Evolutionary conservation across 768 basidiomycete genomes (phyloP), one percentile per base, ranked within the genome.

Genomic region (Mycena filopes): DNA sequence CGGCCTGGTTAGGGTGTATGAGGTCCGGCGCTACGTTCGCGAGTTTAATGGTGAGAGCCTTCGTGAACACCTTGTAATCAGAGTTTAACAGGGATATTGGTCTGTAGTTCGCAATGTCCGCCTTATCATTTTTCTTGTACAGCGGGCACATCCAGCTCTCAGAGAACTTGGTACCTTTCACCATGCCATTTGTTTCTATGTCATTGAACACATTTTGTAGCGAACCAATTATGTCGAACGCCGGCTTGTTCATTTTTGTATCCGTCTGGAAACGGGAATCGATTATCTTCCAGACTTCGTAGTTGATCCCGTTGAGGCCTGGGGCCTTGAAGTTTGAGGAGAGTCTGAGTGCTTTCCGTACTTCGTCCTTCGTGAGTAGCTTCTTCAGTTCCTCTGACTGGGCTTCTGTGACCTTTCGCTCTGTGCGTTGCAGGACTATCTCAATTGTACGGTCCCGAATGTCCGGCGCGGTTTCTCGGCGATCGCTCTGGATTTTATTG

Each of bases 91-190:
- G 65, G 0, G 70, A 74, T 0, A 76, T 77, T 0, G 74, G 75
- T 0, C 70, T 0, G 57, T 77, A 77, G 33, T 71, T 75, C 36
- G 58, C 69, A 5, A 75, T 73, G 12, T 68, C 38, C 0, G 28
- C 49, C 0, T n/a, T 8, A 21, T 74, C 73, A 28, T 72, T 77
- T 38, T 79, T 78, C 42, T 80, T 79, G 46, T 75, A 79, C 0
- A 79, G 18, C 0, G 73, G 74, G 51, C 69, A 60, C 65, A 72
- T 68, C 71, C 71, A 72, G 43, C 78, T 77, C 1, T 61, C 29
- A 0, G 73, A 26, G 41, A 74, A 81, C 4, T 3, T 1, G 0
- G 67, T 63, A 0, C 18, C 1, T 0, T 11, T 6, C 7, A 21
- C 57, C 1, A 72, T 16, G 0, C 76, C 63, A 21, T 57, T 40